These are phyloP conservation scores for Diplotaxis tenuifolia DNA, from an alignment of 345 rosid genomes.

Conservation along the genomic window DNA sequence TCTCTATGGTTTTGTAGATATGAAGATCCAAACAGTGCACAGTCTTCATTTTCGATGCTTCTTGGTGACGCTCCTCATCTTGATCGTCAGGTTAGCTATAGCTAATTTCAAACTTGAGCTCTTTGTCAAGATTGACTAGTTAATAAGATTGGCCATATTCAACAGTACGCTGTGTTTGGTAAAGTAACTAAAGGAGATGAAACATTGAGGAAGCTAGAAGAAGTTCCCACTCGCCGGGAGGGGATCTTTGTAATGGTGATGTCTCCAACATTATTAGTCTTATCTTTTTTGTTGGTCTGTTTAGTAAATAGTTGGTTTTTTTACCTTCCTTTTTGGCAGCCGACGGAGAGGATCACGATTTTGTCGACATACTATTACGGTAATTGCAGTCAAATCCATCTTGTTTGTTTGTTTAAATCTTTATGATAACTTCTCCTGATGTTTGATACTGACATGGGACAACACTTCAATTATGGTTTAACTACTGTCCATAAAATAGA, in stretches of 20 bases:
- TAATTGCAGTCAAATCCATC: constrained; percentile 18
- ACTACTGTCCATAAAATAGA: constrained; percentile 34
- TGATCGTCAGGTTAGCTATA: constrained; percentile 62
- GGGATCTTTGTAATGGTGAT: constrained; percentile 93
- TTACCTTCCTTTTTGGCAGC: constrained; percentile 27
- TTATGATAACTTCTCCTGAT: constrained; percentile 21
- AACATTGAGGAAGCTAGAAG: constrained; percentile 80
- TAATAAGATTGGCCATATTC: constrained; percentile 15
- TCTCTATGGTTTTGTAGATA: constrained; percentile 40
- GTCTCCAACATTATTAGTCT: constrained; percentile 6
- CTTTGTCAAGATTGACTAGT: neutral
- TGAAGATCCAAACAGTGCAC: constrained; percentile 84
- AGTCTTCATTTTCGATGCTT: constrained; percentile 92
- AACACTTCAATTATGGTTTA: constrained; percentile 33
- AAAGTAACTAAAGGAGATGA: constrained; percentile 94
- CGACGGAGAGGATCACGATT: constrained; percentile 80
- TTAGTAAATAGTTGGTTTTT: constrained; percentile 19
- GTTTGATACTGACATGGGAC: constrained; percentile 31
- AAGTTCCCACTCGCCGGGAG: constrained; percentile 82
- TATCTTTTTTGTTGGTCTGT: neutral
- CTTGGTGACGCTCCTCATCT: constrained; percentile 98
- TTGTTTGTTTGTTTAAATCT: constrained; percentile 26
- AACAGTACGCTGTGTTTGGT: constrained; percentile 94
- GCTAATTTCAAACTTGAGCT: neutral
- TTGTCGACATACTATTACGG: constrained; percentile 70